Percentiles rank a stretch among this genome's conserved stretches.
These are phyloP conservation scores for Rhizopus delemar DNA, from an alignment of 371 early-diverging fungal genomes.

Conservation along the genomic window DNA sequence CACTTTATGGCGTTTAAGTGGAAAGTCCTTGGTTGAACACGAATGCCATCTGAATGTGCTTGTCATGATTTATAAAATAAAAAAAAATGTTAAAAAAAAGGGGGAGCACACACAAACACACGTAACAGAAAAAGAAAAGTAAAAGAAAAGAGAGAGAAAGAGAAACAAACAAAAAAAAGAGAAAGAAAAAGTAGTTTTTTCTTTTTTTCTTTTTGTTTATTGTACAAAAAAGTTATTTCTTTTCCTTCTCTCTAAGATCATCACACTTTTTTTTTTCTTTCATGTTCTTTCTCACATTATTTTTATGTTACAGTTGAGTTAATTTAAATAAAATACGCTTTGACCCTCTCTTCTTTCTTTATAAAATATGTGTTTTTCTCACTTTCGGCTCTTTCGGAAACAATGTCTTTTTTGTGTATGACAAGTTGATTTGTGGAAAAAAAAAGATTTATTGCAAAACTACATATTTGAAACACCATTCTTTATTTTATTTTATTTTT, in stretches of 20 bases:
- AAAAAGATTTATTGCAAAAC: neutral
- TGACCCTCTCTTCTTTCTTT: neutral
- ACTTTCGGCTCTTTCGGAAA: conserved; percentile 1
- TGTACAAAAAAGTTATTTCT: neutral
- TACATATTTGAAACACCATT: neutral
- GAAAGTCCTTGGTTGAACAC: conserved; percentile 31
- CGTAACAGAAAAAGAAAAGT: neutral
- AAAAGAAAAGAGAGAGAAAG: conserved; percentile 4
- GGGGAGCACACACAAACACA: neutral
- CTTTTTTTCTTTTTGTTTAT: conserved; percentile 4
- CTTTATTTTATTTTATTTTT: neutral
- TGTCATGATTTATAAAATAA: conserved; percentile 17
- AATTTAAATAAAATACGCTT: neutral
- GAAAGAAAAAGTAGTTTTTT: neutral
- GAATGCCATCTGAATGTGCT: conserved; percentile 31
- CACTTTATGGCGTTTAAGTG: conserved; percentile 31
- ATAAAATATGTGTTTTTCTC: neutral
- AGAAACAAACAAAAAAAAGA: conserved; percentile 3
- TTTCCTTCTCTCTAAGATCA: neutral
- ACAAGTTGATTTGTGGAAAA: neutral
- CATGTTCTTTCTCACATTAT: neutral
- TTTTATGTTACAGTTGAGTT: neutral
- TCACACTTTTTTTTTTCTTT: no score
- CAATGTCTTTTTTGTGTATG: neutral
- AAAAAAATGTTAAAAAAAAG: conserved; percentile 4